Evolutionary conservation across 768 basidiomycete species (phyloP), one percentile per base, ranked within the genome.

Genomic region (Mycena alexandri): DNA sequence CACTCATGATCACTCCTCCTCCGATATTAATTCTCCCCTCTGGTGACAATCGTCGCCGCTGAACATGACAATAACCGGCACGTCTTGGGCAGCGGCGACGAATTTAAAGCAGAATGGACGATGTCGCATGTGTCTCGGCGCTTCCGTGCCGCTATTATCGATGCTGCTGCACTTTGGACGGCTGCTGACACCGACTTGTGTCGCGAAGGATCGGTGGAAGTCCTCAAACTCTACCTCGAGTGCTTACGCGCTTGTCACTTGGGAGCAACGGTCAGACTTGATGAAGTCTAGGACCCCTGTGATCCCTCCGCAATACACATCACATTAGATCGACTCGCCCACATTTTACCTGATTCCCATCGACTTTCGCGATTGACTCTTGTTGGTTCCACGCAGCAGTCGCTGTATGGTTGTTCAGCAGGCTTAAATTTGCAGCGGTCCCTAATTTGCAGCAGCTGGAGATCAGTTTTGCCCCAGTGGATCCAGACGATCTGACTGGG

Each of bases 141-240:
- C 8, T 29, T 60, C 19, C 59, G 59, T 7, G 47, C 24, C 6
- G 36, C 9, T 5, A 51, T 60, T 4, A 13, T 60, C 36, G 48
- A 38, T 17, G 24, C 36, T 16, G 47, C 48, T 24, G 3, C 36
- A 2, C 59, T 60, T 9, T 60, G 59, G 59, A 51, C 59, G 5
- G 21, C 22, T 34, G 24, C 41, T 2, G 36, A 41, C 19, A 48
- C 14, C 11, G 16, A 38, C 8, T 29, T 60, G 22, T 29, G 29
- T 29, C 29, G 29, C 29, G 3, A 6, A 29, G 29, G 29, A n/a
- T 21, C 3, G 29, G 3, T 59, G 12, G 46, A 50, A 12, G 19
- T 61, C 1, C 10, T 51, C 22, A 13, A 36, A 8, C 57, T 61
- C 47, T 53, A 53, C 25, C 41, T 61, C 24, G 64, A 65, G 24